Percentiles rank a stretch among this genome's conserved stretches.
These are phyloP conservation scores for Aspergillus fumigatus DNA, from an alignment of 2,329 filamentous ascomycete species.

Conservation along the genomic window DNA sequence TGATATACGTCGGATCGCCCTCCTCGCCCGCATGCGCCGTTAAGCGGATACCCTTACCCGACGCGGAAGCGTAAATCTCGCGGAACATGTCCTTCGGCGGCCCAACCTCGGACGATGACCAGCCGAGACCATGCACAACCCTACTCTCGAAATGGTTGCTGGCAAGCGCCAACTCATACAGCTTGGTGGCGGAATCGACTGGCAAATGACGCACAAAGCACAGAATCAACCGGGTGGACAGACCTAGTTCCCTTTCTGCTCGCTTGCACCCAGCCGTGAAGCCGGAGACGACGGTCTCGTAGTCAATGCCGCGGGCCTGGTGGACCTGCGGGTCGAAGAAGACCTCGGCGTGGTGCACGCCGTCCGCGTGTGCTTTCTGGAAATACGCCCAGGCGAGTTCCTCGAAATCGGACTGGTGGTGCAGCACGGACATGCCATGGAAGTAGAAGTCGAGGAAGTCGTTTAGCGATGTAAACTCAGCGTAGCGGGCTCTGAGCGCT, in stretches of 20 bases:
- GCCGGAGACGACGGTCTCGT: conserved; percentile 61
- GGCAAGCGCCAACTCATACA: conserved; percentile 38
- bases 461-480: conserved; percentile 64
- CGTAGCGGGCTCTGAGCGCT: conserved; percentile 60
- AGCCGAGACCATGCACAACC: conserved; percentile 58
- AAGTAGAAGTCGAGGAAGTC: conserved; percentile 79
- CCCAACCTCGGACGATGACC: conserved; percentile 60
- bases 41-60: conserved; percentile 51
- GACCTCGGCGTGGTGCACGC: conserved; percentile 68
- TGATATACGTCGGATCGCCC: conserved; percentile 63
- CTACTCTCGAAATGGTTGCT: conserved; percentile 43
- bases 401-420: conserved; percentile 64
- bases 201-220: conserved; percentile 70
- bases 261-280: conserved; percentile 57
- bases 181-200: conserved; percentile 49
- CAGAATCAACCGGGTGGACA: conserved; percentile 63
- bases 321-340: conserved; percentile 82
- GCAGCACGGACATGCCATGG: conserved; percentile 66
- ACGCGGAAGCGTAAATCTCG: conserved; percentile 56
- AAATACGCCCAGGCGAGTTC: conserved; percentile 70
- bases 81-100: conserved; percentile 57
- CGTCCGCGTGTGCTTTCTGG: conserved; percentile 57
- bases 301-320: conserved; percentile 57
- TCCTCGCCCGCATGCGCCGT: conserved; percentile 77
- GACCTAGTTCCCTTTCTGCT: conserved; percentile 59